Conservation (phyloP, 2,329 filamentous ascomycete species). For the Fusarium keratoplasticum region DNA sequence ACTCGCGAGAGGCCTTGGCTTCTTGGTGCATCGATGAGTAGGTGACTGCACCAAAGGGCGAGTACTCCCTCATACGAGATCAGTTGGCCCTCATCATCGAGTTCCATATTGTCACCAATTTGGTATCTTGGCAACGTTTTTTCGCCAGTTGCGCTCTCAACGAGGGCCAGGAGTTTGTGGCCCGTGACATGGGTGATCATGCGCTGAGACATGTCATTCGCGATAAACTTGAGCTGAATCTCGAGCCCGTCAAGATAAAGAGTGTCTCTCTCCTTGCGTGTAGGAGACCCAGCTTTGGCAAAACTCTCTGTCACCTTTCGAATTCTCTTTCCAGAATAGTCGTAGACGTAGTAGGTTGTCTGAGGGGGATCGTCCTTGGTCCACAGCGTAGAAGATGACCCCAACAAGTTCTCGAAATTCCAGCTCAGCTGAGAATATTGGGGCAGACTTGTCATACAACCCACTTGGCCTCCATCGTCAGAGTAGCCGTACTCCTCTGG, state of each 20-base stretch:
- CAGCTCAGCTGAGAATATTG: neutral
- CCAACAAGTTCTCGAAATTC: slow-evolving; percentile 4
- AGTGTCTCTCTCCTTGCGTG: slow-evolving; percentile 10
- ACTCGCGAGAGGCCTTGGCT: neutral
- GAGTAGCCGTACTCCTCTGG: neutral
- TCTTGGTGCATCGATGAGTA: neutral
- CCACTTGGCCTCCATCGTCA: neutral
- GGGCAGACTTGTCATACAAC: slow-evolving; percentile 17
- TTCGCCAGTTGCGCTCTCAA: neutral
- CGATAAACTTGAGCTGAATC: neutral
- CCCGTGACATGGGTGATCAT: neutral
- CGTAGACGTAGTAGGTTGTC: slow-evolving; percentile 26
- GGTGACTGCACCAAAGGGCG: neutral
- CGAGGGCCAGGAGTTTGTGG: neutral
- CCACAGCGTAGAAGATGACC: neutral
- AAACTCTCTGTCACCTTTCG: slow-evolving; percentile 18
- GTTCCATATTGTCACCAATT: neutral
- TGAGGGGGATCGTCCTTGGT: neutral
- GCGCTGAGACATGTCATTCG: neutral
- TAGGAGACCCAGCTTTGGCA: neutral
- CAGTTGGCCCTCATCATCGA: neutral
- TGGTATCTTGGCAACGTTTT: neutral
- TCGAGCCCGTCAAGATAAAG: neutral
- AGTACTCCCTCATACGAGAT: slow-evolving; percentile 19
- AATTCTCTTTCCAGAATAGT: neutral